phyloP scores from a whole-genome alignment of 768 basidiomycete genomes.

The Termitomyces sp. region DNA sequence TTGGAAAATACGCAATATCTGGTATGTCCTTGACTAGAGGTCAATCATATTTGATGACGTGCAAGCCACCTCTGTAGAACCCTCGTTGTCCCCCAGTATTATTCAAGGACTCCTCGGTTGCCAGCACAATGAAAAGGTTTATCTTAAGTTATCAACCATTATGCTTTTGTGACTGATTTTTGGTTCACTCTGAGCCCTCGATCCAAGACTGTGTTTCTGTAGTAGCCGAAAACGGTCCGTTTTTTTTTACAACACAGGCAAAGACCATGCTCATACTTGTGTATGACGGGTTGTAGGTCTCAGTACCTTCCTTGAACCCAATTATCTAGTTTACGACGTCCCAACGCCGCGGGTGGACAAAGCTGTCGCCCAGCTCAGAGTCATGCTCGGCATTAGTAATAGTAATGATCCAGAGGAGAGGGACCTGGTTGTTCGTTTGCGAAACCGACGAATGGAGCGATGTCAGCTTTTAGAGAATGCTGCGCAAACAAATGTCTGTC shows the following conservation, averaged over 20 bases:
- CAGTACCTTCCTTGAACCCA: slow-evolving; percentile 61
- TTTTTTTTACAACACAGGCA: slow-evolving; percentile 12
- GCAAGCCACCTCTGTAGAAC: slow-evolving; percentile 44
- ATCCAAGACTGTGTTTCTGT: slow-evolving; percentile 70
- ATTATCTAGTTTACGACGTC: slow-evolving; percentile 52
- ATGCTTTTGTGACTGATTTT: background rate
- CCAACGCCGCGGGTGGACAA: slow-evolving; percentile 40
- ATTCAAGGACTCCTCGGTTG: slow-evolving; percentile 64
- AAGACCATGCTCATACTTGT: background rate
- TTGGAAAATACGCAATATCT: slow-evolving; percentile 57
- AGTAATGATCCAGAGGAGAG: slow-evolving; percentile 30
- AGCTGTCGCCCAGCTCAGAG: slow-evolving; percentile 38
- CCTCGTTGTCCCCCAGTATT: slow-evolving; percentile 58
- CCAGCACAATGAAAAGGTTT: slow-evolving; percentile 83
- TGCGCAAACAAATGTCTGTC: slow-evolving; percentile 42
- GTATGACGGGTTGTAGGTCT: slow-evolving; percentile 44
- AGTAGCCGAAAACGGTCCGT: slow-evolving; percentile 62
- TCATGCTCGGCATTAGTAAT: slow-evolving; percentile 26
- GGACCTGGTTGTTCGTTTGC: slow-evolving; percentile 38
- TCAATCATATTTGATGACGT: background rate
- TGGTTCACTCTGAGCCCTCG: slow-evolving; percentile 49
- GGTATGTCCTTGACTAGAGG: slow-evolving; percentile 29
- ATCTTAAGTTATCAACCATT: background rate
- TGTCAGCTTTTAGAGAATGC: slow-evolving; percentile 39
- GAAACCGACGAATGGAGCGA: slow-evolving; percentile 46